Evolutionary conservation across 352 stramenopile genomes (phyloP).

Genomic region (Halophytophthora batemanensis): DNA sequence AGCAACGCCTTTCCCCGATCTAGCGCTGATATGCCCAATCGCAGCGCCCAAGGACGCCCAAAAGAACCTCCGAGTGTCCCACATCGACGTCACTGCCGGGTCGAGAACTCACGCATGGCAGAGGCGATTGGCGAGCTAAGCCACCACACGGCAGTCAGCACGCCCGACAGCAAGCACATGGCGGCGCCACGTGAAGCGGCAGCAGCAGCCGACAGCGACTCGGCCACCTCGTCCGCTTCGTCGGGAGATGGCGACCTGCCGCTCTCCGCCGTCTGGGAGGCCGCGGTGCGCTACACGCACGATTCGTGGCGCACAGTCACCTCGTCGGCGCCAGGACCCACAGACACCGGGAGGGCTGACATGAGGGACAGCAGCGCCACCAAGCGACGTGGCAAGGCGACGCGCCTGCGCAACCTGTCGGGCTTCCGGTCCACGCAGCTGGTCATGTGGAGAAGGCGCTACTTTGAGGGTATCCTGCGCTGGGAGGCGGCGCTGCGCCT

Average conservation of each 20-base stretch:
- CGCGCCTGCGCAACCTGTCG: constrained; percentile 7
- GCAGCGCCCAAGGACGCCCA: too few species aligned
- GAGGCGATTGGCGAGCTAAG: not conserved
- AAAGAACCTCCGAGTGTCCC: not conserved
- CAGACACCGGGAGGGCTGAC: constrained; percentile 2
- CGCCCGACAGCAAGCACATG: too few species aligned
- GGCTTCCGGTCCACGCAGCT: constrained; percentile 23
- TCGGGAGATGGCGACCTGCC: too few species aligned
- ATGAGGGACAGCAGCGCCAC: constrained; percentile 8
- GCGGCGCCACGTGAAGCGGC: constrained; percentile 5
- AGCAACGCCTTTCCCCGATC: too few species aligned
- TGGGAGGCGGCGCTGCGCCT: constrained; percentile 61
- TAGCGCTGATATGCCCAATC: too few species aligned
- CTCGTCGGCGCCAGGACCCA: constrained; percentile 5
- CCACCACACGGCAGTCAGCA: not conserved
- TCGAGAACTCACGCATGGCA: too few species aligned
- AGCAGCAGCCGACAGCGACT: not conserved
- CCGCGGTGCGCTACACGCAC: too few species aligned
- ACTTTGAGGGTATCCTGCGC: constrained; percentile 61
- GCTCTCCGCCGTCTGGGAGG: too few species aligned
- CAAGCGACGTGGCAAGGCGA: constrained; percentile 3
- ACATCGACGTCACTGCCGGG: too few species aligned
- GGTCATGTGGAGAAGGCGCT: constrained; percentile 45
- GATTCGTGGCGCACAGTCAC: constrained; percentile 9
- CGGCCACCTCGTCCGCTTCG: not conserved